A percentile compares a stretch with the other conserved stretches of the same genome.
These are phyloP conservation scores for Penicillium nucicola DNA, from an alignment of 495 filamentous ascomycete species.

Conservation along the genomic window DNA sequence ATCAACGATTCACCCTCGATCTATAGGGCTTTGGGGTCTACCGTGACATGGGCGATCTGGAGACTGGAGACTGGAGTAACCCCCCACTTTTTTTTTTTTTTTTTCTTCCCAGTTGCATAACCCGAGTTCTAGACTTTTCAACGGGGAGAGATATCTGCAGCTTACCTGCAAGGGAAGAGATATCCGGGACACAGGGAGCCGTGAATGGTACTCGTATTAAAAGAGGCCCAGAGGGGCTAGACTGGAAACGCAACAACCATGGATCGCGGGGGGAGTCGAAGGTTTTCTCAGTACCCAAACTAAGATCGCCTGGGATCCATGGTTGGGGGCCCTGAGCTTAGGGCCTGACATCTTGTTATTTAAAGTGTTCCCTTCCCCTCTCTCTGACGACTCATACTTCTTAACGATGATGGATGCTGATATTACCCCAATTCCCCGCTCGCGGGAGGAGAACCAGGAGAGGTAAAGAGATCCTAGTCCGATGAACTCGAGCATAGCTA, in stretches of 20 bases:
- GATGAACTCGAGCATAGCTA: too few species aligned
- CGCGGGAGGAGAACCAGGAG: slow-evolving; percentile 85
- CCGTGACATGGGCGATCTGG: not conserved
- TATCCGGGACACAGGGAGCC: not conserved
- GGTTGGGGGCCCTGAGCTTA: slow-evolving; percentile 17
- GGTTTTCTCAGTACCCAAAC: slow-evolving; percentile 22
- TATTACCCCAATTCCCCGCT: slow-evolving; percentile 36
- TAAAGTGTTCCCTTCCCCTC: not conserved
- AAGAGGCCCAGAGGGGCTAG: slow-evolving; percentile 4
- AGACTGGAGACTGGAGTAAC: not conserved
- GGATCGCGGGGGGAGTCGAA: slow-evolving; percentile 12
- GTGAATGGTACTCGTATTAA: slow-evolving; percentile 14
- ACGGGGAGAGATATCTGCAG: not conserved
- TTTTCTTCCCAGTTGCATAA: too few species aligned
- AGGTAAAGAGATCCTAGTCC: too few species aligned
- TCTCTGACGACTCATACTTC: slow-evolving; percentile 9
- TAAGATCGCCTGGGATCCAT: slow-evolving; percentile 22
- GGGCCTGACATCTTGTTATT: not conserved
- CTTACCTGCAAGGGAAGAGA: not conserved
- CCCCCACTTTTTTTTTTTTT: too few species aligned
- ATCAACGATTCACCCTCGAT: too few species aligned
- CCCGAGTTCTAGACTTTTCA: too few species aligned
- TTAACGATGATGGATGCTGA: slow-evolving; percentile 34
- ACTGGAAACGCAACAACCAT: slow-evolving; percentile 21
- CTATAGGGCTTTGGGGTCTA: too few species aligned